Percentiles rank a stretch among this genome's conserved stretches.
phyloP scores from a whole-genome alignment of 1,284 basidiomycete genomes.

The Trametes versicolor region DNA sequence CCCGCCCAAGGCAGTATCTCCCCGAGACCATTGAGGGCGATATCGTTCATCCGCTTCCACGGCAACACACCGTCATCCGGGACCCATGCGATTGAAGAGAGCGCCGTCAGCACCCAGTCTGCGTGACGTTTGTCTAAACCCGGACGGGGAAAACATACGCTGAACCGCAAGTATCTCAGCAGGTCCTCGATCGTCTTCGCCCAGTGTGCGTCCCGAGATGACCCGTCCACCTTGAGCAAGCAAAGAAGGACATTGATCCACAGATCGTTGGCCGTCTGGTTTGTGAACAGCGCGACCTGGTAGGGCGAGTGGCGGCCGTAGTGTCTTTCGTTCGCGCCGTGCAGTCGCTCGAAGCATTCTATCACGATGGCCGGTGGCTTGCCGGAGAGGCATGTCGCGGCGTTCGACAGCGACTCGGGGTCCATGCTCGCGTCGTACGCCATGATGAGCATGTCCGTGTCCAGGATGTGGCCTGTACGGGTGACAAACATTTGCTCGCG shows the following conservation, averaged over 20 bases:
- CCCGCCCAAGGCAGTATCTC: not conserved
- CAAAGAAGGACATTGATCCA: not conserved
- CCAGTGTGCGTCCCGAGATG: not conserved
- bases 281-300: not conserved
- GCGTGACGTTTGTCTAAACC: not conserved
- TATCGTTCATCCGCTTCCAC: not conserved
- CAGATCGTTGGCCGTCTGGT: not conserved
- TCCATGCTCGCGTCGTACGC: not conserved
- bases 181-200: not conserved
- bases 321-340: not conserved
- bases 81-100: not conserved
- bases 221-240: not conserved
- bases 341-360: not conserved
- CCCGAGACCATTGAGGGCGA: not conserved
- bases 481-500: not conserved
- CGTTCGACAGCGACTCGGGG: not conserved
- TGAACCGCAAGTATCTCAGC: not conserved
- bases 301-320: not conserved
- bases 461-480: not conserved
- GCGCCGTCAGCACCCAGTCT: not conserved
- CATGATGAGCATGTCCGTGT: not conserved
- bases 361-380: not conserved
- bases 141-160: not conserved
- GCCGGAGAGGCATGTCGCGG: not conserved
- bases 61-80: not conserved